A percentile compares a stretch with the other conserved stretches of the same genome.
Evolutionary conservation across 768 basidiomycete species (phyloP).

Genomic region (Suillus plorans): DNA sequence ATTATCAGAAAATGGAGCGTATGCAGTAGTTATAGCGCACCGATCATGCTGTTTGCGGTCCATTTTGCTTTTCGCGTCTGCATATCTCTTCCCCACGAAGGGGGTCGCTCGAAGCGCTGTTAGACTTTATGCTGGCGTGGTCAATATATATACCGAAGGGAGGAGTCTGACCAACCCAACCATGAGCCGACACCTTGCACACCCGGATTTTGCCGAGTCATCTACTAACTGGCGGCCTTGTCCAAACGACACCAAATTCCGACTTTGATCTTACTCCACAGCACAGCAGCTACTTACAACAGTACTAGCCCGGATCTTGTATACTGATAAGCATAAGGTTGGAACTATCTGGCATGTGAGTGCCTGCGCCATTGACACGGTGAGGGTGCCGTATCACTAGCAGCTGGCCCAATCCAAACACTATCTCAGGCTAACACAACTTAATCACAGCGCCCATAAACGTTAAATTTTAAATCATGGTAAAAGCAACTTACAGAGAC

Average conservation of each 20-base stretch:
- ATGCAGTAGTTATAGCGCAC: conserved; percentile 39
- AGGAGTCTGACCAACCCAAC: conserved; percentile 1
- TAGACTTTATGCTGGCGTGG: neutral
- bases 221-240: neutral
- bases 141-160: neutral
- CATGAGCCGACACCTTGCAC: neutral
- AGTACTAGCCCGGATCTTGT: neutral
- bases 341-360: neutral
- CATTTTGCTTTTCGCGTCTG: conserved; percentile 57
- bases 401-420: neutral
- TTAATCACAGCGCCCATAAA: neutral
- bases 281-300: neutral
- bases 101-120: conserved; percentile 29
- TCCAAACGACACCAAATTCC: neutral
- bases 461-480: conserved; percentile 15
- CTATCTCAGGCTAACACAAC: neutral
- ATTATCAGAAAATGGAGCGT: conserved; percentile 1
- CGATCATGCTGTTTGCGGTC: conserved; percentile 81
- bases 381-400: neutral
- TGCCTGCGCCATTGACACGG: neutral
- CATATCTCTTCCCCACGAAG: conserved; percentile 69
- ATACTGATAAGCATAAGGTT: neutral
- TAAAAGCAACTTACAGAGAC: conserved; percentile 55
- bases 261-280: neutral
- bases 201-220: conserved; percentile 9